A percentile compares a stretch with the other conserved stretches of the same genome.
Evolutionary conservation across 2,329 filamentous ascomycete species (phyloP).

Genomic region (Helotiales sp.): DNA sequence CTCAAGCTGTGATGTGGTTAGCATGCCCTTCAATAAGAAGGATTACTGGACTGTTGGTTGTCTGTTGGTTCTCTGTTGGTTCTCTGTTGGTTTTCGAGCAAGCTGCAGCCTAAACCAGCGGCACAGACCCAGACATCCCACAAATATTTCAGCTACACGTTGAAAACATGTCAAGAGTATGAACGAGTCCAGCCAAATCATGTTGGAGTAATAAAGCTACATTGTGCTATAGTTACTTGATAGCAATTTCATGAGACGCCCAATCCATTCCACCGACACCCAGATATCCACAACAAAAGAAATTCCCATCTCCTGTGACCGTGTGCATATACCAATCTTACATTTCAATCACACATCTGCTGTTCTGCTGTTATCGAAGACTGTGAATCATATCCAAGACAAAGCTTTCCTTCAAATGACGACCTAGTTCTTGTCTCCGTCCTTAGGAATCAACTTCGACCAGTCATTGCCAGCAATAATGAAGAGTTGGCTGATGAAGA

Average conservation of each 20-base stretch:
- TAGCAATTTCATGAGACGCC: background rate
- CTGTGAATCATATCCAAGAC: background rate
- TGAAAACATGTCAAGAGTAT: no score
- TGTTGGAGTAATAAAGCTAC: background rate
- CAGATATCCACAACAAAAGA: slow-evolving; percentile 1
- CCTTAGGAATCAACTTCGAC: slow-evolving; percentile 24
- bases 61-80: no score
- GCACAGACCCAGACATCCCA: no score
- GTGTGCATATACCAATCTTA: background rate
- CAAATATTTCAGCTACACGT: no score
- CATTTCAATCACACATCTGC: background rate
- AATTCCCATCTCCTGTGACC: background rate
- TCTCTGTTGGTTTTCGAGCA: no score
- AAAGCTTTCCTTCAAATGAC: background rate
- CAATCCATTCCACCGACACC: background rate
- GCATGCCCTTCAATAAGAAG: no score
- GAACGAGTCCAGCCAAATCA: background rate
- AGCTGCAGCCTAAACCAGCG: no score
- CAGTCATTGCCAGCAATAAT: slow-evolving; percentile 49
- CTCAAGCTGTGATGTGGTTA: no score
- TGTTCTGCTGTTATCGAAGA: background rate
- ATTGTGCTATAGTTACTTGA: background rate
- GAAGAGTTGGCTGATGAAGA: slow-evolving; percentile 59
- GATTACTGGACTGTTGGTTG: no score
- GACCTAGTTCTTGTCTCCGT: slow-evolving; percentile 16